Conservation (phyloP, 805 yeast genomes). For the Ogataea ramenticola region DNA sequence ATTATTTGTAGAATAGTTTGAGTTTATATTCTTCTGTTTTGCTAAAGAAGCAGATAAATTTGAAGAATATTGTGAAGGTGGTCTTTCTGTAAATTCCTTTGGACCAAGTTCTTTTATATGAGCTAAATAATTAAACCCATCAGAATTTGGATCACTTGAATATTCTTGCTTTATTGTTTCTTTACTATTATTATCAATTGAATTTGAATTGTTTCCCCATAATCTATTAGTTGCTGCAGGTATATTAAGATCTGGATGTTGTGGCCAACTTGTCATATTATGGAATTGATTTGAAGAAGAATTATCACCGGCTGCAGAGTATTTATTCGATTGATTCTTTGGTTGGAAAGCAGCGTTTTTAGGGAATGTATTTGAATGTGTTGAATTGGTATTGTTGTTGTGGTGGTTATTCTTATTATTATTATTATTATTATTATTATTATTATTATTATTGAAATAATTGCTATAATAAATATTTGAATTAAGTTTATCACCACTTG, state of each 20-base stretch:
- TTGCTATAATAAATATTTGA: not conserved
- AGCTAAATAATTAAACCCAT: slow-evolving; percentile 57
- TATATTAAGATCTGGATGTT: slow-evolving; percentile 25
- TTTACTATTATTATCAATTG: not conserved
- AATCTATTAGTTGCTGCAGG: slow-evolving; percentile 3
- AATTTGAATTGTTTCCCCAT: not conserved
- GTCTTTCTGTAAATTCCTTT: slow-evolving; percentile 1
- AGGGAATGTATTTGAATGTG: too few species aligned
- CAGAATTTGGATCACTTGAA: slow-evolving; percentile 36
- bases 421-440: not conserved
- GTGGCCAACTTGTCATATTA: slow-evolving; percentile 23
- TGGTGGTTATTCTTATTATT: not conserved
- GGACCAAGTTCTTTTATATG: slow-evolving; percentile 50
- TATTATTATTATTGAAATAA: not conserved
- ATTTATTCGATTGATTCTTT: too few species aligned
- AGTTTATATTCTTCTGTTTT: not conserved
- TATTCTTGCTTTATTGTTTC: slow-evolving; percentile 1
- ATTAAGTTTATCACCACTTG: not conserved
- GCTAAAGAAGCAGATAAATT: slow-evolving; percentile 10
- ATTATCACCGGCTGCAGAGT: too few species aligned
- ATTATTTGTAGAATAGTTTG: too few species aligned
- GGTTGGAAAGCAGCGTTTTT: too few species aligned
- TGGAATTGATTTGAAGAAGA: not conserved
- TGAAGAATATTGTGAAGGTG: slow-evolving; percentile 1
- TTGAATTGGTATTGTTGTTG: not conserved